Base-by-base conservation (phyloP, 2,329 filamentous ascomycete genomes). In the Xylariaceae sp. region DNA sequence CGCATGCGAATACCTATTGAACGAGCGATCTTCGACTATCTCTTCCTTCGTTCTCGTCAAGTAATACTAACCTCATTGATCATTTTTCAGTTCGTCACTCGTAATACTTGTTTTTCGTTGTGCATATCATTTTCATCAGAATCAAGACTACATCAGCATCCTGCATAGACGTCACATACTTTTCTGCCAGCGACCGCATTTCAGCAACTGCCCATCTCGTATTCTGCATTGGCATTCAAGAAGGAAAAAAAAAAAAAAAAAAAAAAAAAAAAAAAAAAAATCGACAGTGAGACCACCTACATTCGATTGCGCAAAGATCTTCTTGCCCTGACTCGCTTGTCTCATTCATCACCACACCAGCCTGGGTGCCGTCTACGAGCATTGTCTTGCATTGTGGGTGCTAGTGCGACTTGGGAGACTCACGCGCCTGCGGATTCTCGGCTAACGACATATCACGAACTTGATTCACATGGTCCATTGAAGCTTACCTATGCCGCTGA, bases 401-500 rank as follows among this genome's bases (percentile, higher is more conserved):
- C 10, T 16, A 45, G 45, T 45, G 17, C 37, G 16, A 47, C 48
- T 22, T 23, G 11, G 14, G 21, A 37, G 25, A 22, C 21, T 19
- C 16, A 37, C 23, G 21, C 25, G 16, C 40, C 42, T 43, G 34
- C 47, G 45, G 52, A 40, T 47, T 36, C 41, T 51, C 53, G 53
- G 54, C 32, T 55, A 25, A 47, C 45, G 45, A 46, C 51, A 44
- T 54, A 40, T 50, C 41, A 50, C 49, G 33, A 45, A 52, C 39
- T 50, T 36, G 38, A 40, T 43, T 49, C 45, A 44, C 39, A n/a
- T 39, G 50, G 34, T 35, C 36, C 44, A 29, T 37, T 48, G 40
- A 45, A 27, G 45, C 32, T 47, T 46, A 50, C 50, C 44, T 47
- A 60, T 59, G 56, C 52, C 37, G 46, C 43, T 53, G 39, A 47